These are phyloP conservation scores for Mycena metata DNA, from an alignment of 768 basidiomycete species.

Conservation along the genomic window DNA sequence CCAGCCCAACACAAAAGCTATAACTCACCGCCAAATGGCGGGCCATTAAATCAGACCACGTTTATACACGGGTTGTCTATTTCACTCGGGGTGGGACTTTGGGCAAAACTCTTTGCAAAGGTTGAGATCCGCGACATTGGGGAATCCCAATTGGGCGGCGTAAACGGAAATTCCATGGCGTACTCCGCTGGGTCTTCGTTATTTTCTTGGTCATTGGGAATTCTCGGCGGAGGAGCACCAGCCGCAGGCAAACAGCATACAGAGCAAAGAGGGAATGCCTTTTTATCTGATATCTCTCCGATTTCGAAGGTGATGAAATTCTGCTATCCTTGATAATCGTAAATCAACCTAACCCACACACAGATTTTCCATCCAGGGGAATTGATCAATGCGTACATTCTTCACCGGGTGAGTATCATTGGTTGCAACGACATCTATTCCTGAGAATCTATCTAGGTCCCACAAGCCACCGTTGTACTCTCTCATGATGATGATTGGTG, in stretches of 20 bases:
- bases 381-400: constrained; percentile 8
- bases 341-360: not conserved
- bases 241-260: not conserved
- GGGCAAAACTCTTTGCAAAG: constrained; percentile 6
- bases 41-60: constrained; percentile 1
- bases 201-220: not conserved
- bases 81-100: constrained; percentile 15
- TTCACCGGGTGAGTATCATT: not conserved
- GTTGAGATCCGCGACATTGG: constrained; percentile 8
- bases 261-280: not conserved
- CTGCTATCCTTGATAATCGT: too few relatives aligned
- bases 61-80: constrained; percentile 18
- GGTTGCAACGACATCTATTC: too few relatives aligned
- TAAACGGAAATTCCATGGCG: not conserved
- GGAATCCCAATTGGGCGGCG: not conserved
- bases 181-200: constrained; percentile 2
- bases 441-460: not conserved
- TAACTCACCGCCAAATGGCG: not conserved
- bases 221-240: not conserved
- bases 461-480: constrained; percentile 6
- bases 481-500: constrained; percentile 20
- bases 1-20: not conserved
- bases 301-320: not conserved
- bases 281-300: constrained; percentile 3
- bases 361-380: constrained; percentile 10